Conservation (phyloP, 1,284 basidiomycete species). For the Sphaerobolus stellatus region DNA sequence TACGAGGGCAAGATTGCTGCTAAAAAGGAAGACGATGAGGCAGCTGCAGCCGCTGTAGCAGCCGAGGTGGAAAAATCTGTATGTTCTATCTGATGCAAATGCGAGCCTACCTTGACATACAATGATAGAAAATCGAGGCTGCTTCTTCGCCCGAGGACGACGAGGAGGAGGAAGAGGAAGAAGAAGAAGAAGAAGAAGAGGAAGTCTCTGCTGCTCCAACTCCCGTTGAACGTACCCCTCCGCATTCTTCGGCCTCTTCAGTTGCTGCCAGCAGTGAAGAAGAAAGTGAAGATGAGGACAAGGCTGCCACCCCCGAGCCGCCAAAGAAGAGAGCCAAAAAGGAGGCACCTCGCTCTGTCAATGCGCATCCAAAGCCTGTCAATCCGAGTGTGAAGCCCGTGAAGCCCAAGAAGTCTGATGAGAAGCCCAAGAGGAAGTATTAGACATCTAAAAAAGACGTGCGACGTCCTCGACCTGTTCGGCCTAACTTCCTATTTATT, state of each 20-base stretch:
- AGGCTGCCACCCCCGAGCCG: constrained; percentile 1
- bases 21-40: constrained; percentile 15
- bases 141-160: constrained; percentile 2
- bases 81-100: constrained; percentile 3
- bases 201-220: constrained; percentile 29
- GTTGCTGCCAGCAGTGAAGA: not conserved
- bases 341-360: too few relatives aligned
- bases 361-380: too few relatives aligned
- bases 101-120: constrained; percentile 2
- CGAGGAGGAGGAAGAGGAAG: constrained; percentile 10
- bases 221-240: too few relatives aligned
- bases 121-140: not conserved
- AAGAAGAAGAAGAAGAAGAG: constrained; percentile 18
- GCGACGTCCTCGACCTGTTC: too few relatives aligned
- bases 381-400: too few relatives aligned
- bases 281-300: constrained; percentile 1
- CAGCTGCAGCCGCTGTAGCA: not conserved
- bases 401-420: too few relatives aligned
- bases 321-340: constrained; percentile 16
- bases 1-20: constrained; percentile 34
- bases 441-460: too few relatives aligned
- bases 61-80: not conserved
- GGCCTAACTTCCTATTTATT: too few relatives aligned
- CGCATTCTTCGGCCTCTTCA: too few relatives aligned
- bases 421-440: too few relatives aligned